Percentiles rank a stretch among this genome's conserved stretches.
Evolutionary conservation across 257 asterid species (phyloP).

Genomic region (Sherardia arvensis): DNA sequence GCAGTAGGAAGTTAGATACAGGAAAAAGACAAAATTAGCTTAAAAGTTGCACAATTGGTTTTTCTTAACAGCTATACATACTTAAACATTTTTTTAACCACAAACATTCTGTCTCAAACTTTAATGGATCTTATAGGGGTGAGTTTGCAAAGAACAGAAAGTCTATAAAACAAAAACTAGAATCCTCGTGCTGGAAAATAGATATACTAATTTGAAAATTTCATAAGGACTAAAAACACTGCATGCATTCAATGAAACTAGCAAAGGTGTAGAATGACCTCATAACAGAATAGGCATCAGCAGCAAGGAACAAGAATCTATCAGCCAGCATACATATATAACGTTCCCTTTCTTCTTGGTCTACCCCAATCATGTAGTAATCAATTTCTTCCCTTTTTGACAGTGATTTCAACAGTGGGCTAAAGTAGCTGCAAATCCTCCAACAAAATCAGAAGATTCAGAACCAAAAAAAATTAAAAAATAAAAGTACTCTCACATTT

Average conservation of each 20-base stretch:
- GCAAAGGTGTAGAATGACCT: conserved; percentile 42
- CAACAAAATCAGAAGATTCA: not conserved
- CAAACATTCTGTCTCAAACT: not conserved
- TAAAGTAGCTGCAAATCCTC: conserved; percentile 59
- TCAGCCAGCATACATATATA: conserved; percentile 76
- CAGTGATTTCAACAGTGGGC: conserved; percentile 87
- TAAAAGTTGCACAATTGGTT: not conserved
- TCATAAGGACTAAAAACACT: not conserved
- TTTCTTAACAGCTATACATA: not conserved
- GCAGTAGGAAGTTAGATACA: not conserved
- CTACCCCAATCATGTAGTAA: conserved; percentile 60
- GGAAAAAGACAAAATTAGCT: not conserved
- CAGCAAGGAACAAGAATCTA: conserved; percentile 89
- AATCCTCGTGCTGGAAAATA: not conserved
- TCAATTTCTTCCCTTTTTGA: conserved; percentile 52
- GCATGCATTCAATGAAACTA: not conserved
- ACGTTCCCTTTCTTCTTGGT: conserved; percentile 72
- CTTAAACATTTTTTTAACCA: not conserved
- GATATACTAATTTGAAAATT: not conserved
- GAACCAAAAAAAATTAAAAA: too few species aligned
- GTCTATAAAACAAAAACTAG: not conserved
- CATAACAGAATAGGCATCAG: conserved; percentile 85
- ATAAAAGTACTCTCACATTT: not conserved
- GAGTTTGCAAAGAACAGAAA: not conserved
- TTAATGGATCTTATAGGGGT: not conserved